Conservation (phyloP, 768 basidiomycete species). For the Hydnum rufescens region DNA sequence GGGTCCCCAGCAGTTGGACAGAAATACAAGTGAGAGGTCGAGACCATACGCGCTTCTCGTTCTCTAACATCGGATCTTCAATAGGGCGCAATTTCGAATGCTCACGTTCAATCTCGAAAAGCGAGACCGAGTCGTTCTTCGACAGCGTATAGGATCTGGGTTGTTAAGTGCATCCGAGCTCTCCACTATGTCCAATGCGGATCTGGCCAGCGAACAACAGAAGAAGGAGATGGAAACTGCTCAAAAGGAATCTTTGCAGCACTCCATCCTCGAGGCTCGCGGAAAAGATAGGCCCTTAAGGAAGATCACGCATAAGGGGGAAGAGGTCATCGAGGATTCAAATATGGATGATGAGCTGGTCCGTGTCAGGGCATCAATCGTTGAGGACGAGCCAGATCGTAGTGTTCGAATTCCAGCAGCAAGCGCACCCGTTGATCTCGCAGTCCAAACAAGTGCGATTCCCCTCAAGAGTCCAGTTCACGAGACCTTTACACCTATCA, state of each 20-base stretch:
- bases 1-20: conserved; percentile 40
- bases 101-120: conserved; percentile 76
- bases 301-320: conserved; percentile 84
- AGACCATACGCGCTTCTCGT: background rate
- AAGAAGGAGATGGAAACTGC: conserved; percentile 66
- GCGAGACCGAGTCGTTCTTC: conserved; percentile 56
- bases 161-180: conserved; percentile 51
- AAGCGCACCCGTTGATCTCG: no score
- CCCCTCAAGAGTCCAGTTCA: no score
- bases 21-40: conserved; percentile 58
- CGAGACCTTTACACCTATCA: no score
- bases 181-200: conserved; percentile 71
- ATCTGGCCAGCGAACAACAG: conserved; percentile 72
- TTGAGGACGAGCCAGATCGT: no score
- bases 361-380: no score
- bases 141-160: conserved; percentile 52
- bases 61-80: conserved; percentile 1
- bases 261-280: conserved; percentile 59
- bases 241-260: conserved; percentile 63
- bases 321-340: conserved; percentile 58
- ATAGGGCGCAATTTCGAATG: conserved; percentile 78
- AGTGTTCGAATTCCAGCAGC: no score
- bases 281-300: conserved; percentile 32
- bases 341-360: background rate
- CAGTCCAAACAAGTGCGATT: no score